Evolutionary conservation across 148 eudicot genomes (phyloP), one percentile per base, ranked within the genome.

Genomic region (Pharnaceum exiguum): DNA sequence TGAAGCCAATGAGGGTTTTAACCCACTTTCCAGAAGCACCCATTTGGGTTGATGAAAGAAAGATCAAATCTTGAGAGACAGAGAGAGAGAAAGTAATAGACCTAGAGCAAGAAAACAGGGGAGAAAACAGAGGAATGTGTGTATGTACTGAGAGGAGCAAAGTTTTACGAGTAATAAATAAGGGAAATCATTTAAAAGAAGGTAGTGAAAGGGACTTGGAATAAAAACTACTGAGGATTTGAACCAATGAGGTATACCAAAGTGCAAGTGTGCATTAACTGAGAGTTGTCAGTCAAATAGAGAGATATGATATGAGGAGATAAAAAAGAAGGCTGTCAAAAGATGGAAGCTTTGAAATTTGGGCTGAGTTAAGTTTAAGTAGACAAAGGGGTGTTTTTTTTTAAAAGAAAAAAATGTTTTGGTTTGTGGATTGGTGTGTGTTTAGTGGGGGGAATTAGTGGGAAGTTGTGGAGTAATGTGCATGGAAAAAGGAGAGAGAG

Each of bases 1-100:
- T 77, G 40, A 66, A 71, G 36, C 80, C 82, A 5, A 79, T 77
- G 3, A 83, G 48, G 39, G 77, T 21, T 65, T 77, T 83, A 4
- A 83, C 78, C 89, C 89, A 83, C 23, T 74, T 83, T 26, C 76
- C 85, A 11, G 89, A 83, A 38, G 82, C 89, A 45, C 89, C 89
- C 89, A 83, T 83, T n/a, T n/a, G n/a, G n/a, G n/a, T n/a, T 22
- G 21, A 49, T 15, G 46, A 26, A 5, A 38, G 33, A 5, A 21
- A 23, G 17, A 4, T n/a, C n/a, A n/a, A n/a, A n/a, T 35, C 18
- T 35, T 13, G 12, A 16, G 2, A 36, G 28, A 22, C 9, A 37
- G 59, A 13, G 5, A 10, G 33, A 49, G 19, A 51, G 36, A 13
- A 11, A 10, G 33, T 13, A 5, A 10, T 13, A n/a, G 18, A 21